Evolutionary conservation across 345 rosid genomes (phyloP).

Genomic region (Eutrema japonicum): DNA sequence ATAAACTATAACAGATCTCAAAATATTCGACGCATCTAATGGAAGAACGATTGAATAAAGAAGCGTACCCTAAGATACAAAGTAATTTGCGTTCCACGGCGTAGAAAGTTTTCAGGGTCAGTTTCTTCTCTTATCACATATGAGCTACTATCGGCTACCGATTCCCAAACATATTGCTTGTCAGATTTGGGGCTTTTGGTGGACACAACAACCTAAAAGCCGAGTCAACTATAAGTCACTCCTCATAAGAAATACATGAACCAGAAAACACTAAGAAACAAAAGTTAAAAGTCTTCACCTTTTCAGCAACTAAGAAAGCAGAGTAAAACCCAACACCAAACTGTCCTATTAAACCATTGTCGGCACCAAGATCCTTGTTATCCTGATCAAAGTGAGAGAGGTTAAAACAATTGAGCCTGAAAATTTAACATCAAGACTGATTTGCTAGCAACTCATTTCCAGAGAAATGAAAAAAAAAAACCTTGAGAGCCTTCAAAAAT

Average conservation of each 20-base stretch:
- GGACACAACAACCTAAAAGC: conserved; percentile 79
- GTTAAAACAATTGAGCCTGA: not conserved
- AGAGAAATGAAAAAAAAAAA: conserved; percentile 24
- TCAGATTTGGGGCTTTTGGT: conserved; percentile 96
- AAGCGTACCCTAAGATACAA: conserved; percentile 76
- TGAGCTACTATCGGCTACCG: conserved; percentile 88
- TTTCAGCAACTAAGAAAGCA: conserved; percentile 94
- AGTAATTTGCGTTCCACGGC: conserved; percentile 92
- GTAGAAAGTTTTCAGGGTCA: conserved; percentile 71
- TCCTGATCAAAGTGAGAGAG: conserved; percentile 53
- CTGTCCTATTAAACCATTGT: conserved; percentile 90
- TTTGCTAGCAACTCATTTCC: not conserved
- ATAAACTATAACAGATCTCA: not conserved
- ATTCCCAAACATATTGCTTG: conserved; percentile 95
- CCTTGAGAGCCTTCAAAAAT: conserved; percentile 93
- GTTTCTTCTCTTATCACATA: conserved; percentile 88
- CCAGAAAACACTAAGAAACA: not conserved
- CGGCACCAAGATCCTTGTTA: conserved; percentile 86
- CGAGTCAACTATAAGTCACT: conserved; percentile 24
- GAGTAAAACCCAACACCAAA: conserved; percentile 99
- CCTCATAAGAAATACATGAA: not conserved
- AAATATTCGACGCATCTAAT: not conserved
- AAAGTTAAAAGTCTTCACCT: conserved; percentile 50
- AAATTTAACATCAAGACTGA: not conserved
- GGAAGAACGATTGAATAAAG: not conserved